Conservation (phyloP, 106 monocot species). For the Amphibolis antarctica region DNA sequence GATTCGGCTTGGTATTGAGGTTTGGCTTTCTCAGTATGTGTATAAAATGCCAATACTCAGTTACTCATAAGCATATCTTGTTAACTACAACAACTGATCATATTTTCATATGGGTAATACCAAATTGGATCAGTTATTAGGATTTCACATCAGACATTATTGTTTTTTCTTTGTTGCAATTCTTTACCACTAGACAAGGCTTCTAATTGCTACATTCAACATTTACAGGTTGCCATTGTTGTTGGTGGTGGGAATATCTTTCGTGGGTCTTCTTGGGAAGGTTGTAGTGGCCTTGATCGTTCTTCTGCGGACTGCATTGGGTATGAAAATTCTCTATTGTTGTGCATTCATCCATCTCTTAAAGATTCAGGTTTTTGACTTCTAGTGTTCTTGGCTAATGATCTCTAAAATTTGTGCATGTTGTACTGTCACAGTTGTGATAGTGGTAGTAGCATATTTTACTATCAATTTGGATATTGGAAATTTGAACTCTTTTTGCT, state of each 20-base stretch:
- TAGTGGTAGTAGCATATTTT: no score
- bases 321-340: slow-evolving; percentile 20
- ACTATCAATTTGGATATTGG: no score
- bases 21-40: slow-evolving; percentile 5
- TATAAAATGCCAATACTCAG: neutral
- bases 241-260: slow-evolving; percentile 98
- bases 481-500: no score
- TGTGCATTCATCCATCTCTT: neutral
- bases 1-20: slow-evolving; percentile 80
- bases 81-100: no score
- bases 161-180: no score
- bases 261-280: slow-evolving; percentile 91
- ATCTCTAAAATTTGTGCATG: neutral
- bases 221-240: slow-evolving; percentile 77
- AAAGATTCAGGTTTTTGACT: neutral
- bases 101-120: no score
- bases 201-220: neutral
- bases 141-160: no score
- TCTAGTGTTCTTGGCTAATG: neutral
- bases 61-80: no score
- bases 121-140: no score
- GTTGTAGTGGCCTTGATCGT: slow-evolving; percentile 91
- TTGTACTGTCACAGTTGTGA: no score
- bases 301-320: slow-evolving; percentile 97
- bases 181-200: no score